These are phyloP conservation scores for Inonotus hispidus DNA, from an alignment of 1,284 basidiomycete species.

Conservation along the genomic window DNA sequence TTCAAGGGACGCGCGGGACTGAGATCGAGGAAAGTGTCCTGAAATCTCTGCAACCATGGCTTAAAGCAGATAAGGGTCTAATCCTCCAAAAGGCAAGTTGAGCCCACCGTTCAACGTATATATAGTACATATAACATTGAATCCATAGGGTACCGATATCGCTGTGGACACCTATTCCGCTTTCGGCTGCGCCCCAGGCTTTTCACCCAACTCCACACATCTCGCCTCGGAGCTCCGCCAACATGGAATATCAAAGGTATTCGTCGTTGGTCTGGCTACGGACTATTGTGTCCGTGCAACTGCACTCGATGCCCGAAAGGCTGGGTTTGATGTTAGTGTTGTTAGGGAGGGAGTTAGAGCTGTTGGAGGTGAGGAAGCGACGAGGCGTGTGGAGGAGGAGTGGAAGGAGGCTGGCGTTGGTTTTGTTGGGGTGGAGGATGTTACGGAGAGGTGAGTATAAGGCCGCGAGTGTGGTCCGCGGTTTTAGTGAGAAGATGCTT, in stretches of 20 bases:
- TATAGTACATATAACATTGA: not conserved
- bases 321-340: slow-evolving; percentile 11
- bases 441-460: not conserved
- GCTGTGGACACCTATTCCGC: slow-evolving; percentile 19
- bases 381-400: not conserved
- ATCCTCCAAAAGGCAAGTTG: slow-evolving; percentile 17
- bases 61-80: slow-evolving; percentile 6
- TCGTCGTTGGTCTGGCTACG: slow-evolving; percentile 20
- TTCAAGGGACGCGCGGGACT: slow-evolving; percentile 13
- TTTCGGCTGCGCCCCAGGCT: slow-evolving; percentile 8
- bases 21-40: slow-evolving; percentile 18
- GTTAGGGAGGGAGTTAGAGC: slow-evolving; percentile 15
- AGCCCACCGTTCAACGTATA: not conserved
- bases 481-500: too few species aligned
- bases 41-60: slow-evolving; percentile 11
- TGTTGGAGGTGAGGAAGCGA: slow-evolving; percentile 15
- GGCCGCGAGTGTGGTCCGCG: too few species aligned
- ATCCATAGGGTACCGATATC: slow-evolving; percentile 11
- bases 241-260: slow-evolving; percentile 10
- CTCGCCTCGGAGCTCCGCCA: slow-evolving; percentile 9
- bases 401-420: not conserved
- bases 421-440: slow-evolving; percentile 7
- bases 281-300: slow-evolving; percentile 21
- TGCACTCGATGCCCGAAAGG: slow-evolving; percentile 13
- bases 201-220: not conserved